These are phyloP conservation scores for Dryadomyces sulphureus DNA, from an alignment of 2,329 filamentous ascomycete species.

Conservation along the genomic window DNA sequence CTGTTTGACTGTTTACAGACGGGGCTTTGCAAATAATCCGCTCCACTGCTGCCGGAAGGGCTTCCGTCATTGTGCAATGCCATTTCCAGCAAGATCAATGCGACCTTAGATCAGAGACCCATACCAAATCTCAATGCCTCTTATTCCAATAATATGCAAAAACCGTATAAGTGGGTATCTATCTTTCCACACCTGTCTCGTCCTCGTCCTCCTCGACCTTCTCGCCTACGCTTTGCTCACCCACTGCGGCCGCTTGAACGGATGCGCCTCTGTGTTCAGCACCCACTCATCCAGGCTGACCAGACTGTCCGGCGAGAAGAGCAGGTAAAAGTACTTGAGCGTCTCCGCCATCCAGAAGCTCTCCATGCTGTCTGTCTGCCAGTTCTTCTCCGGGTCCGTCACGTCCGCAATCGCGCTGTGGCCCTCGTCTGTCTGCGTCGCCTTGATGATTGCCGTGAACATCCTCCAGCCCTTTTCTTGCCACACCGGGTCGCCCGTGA, in stretches of 20 bases:
- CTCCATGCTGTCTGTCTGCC: constrained; percentile 54
- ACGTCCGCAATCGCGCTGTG: constrained; percentile 60
- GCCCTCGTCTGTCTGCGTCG: constrained; percentile 50
- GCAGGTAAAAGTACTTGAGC: constrained; percentile 79
- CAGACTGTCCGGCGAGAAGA: constrained; percentile 55
- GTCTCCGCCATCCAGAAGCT: constrained; percentile 88
- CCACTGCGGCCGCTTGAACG: constrained; percentile 31
- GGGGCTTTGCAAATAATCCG: too few relatives aligned
- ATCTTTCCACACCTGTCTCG: too few relatives aligned
- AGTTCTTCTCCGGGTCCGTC: constrained; percentile 18
- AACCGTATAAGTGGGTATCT: too few relatives aligned
- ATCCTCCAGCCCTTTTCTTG: constrained; percentile 78
- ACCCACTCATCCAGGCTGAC: constrained; percentile 56
- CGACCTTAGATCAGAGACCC: too few relatives aligned
- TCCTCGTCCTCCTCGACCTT: too few relatives aligned
- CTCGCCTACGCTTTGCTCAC: too few relatives aligned
- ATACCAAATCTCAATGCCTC: too few relatives aligned
- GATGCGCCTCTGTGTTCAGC: constrained; percentile 49
- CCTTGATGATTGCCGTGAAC: constrained; percentile 56
- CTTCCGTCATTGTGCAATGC: too few relatives aligned
- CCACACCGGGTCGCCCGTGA: constrained; percentile 62
- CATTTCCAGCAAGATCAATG: too few relatives aligned
- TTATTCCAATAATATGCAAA: too few relatives aligned
- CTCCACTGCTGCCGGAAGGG: too few relatives aligned
- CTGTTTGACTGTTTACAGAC: neutral